Base-by-base conservation (phyloP, 805 yeast genomes). In the Lipomyces japonicus region DNA sequence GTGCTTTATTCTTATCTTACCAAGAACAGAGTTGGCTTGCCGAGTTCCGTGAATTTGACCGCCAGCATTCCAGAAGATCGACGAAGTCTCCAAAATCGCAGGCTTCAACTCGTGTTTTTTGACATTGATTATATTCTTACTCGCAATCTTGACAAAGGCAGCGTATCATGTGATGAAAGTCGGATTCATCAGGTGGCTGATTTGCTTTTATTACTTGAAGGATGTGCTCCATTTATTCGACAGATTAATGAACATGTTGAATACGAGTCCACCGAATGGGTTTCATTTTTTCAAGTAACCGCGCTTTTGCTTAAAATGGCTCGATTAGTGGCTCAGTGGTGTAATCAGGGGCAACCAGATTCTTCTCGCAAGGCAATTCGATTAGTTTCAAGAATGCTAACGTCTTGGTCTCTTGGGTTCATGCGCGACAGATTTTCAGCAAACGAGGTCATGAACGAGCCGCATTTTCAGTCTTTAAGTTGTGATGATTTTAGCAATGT, bases 211-310 rank as follows among this genome's bases (percentile, higher is more conserved):
- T 67, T 87, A 28, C 85, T 88, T 60, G 93, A 88, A 65, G 90
- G 95, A 2, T 75, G 80, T 40, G 86, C 93, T 1, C 81, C 85
- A 0, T 69, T 87, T 60, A 77, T 74, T 53, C 74, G 97, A 51
- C 96, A 88, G 62, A 79, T 80, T 3, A 73, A 76, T 4, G 82
- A 79, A 51, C 98, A 91, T 65, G 89, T 91, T 7, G 96, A 90
- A 63, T 93, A 85, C 64, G 98, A 91, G 63, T 82, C 81, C 39
- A 86, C 86, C 28, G 91, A 86, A 44, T 93, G 90, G 73, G 77
- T 83, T 1, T 76, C 80, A 1, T 83, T 75, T 61, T 84, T 84
- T 64, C 84, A 83, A 54, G 79, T 84, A 1, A 66, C 82, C 51
- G 82, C 86, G 46, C 85, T 81, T 2, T 74, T 86, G 0, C 75